These are phyloP conservation scores for Vaccinium corymbosum DNA, from an alignment of 148 eudicot genomes.

Conservation along the genomic window DNA sequence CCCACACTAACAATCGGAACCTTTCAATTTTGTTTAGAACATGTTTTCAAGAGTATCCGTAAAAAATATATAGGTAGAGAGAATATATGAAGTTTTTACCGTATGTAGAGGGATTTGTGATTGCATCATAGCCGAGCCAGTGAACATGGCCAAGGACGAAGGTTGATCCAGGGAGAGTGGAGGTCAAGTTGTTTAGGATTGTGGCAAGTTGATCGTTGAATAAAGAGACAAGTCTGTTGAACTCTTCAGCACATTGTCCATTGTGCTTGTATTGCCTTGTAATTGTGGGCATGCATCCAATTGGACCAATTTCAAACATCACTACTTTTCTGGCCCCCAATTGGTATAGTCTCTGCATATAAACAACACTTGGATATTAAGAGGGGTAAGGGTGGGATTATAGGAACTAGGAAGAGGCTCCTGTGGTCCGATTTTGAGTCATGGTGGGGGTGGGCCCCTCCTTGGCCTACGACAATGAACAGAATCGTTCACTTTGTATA, in stretches of 20 bases:
- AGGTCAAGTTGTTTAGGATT: conserved; percentile 40
- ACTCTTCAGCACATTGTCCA: conserved; percentile 44
- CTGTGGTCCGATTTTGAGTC: no score
- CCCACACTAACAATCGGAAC: no score
- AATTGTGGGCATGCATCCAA: conserved; percentile 61
- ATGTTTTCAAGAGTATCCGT: no score
- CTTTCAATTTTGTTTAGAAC: no score
- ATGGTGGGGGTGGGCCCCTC: no score
- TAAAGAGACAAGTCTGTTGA: conserved; percentile 30
- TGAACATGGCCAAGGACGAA: conserved; percentile 44
- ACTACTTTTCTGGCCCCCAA: conserved; percentile 54
- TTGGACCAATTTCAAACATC: conserved; percentile 50
- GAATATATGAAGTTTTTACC: conserved; percentile 30
- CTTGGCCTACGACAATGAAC: no score
- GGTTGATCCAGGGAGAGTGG: conserved; percentile 38
- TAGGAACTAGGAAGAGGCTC: no score
- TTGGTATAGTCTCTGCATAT: conserved; percentile 16
- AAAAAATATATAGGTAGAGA: not conserved
- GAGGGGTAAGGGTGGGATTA: no score
- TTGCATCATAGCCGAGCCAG: conserved; percentile 49
- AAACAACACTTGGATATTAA: not conserved
- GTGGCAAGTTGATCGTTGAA: conserved; percentile 43
- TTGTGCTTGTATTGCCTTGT: conserved; percentile 21
- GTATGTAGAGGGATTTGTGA: conserved; percentile 42
- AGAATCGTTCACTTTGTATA: no score